Evolutionary conservation across 345 rosid genomes (phyloP).

Genomic region (Arabidopsis arenosa): DNA sequence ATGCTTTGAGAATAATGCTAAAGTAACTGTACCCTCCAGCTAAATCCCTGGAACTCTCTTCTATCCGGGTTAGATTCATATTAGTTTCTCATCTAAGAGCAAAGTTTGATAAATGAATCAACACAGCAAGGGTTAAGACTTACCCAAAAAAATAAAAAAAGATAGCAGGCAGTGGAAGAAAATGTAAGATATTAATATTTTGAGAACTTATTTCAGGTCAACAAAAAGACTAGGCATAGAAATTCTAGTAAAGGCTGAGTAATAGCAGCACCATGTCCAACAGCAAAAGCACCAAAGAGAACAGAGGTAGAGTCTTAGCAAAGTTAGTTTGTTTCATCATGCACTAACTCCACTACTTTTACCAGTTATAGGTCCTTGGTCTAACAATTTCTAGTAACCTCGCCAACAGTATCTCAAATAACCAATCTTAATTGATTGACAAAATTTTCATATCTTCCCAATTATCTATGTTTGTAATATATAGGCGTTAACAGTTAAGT

Average conservation of each 20-base stretch:
- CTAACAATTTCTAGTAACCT: conserved; percentile 1
- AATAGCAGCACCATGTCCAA: background rate
- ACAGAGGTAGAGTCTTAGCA: background rate
- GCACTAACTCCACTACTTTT: background rate
- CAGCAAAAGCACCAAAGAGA: background rate
- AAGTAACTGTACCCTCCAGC: background rate
- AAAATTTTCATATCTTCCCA: background rate
- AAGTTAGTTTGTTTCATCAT: background rate
- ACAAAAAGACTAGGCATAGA: background rate
- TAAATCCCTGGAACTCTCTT: background rate
- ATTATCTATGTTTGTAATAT: background rate
- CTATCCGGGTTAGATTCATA: background rate
- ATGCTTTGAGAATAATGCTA: background rate
- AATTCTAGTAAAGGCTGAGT: background rate
- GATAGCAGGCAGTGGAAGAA: background rate
- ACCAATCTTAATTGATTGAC: background rate
- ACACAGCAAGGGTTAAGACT: background rate
- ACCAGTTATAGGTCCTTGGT: background rate
- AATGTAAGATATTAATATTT: background rate
- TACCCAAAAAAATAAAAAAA: too few relatives aligned
- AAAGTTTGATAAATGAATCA: background rate
- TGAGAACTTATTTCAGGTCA: conserved; percentile 7
- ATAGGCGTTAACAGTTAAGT: background rate
- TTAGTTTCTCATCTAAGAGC: background rate
- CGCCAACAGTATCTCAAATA: background rate